Conservation (phyloP, 164 flowering plant genomes). For the Dillenia turbinata region DNA sequence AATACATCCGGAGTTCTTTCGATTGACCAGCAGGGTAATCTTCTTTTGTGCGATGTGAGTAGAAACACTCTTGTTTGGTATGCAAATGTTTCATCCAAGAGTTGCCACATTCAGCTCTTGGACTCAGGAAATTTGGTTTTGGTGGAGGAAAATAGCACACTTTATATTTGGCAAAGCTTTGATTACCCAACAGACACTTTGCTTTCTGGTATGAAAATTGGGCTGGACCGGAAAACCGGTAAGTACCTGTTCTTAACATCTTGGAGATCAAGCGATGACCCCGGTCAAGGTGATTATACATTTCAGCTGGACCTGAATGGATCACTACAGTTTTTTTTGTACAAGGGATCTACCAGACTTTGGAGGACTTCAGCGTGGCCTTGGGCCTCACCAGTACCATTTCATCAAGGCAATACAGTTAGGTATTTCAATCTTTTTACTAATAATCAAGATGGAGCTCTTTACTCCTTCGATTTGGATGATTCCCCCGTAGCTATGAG, state of each 20-base stretch:
- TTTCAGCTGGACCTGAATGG: not conserved
- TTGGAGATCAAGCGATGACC: not conserved
- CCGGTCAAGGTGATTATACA: not conserved
- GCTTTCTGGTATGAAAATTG: slow-evolving; percentile 8
- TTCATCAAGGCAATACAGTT: no score
- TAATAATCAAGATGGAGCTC: no score
- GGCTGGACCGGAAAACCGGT: not conserved
- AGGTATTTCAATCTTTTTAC: no score
- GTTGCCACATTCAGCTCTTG: not conserved
- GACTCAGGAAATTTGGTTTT: slow-evolving; percentile 12
- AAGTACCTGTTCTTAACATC: not conserved
- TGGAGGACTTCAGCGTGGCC: no score
- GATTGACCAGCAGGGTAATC: no score
- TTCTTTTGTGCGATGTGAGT: no score
- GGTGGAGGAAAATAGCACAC: not conserved
- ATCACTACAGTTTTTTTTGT: not conserved
- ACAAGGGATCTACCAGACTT: no score
- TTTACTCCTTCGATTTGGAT: no score
- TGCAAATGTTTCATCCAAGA: not conserved
- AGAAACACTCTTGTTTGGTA: slow-evolving; percentile 3
- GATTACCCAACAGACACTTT: slow-evolving; percentile 5
- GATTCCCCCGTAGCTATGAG: no score
- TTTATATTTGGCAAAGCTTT: slow-evolving; percentile 12
- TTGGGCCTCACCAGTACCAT: no score
- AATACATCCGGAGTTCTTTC: no score